phyloP scores from a whole-genome alignment of 495 filamentous ascomycete species.

The Aspergillus baeticus region DNA sequence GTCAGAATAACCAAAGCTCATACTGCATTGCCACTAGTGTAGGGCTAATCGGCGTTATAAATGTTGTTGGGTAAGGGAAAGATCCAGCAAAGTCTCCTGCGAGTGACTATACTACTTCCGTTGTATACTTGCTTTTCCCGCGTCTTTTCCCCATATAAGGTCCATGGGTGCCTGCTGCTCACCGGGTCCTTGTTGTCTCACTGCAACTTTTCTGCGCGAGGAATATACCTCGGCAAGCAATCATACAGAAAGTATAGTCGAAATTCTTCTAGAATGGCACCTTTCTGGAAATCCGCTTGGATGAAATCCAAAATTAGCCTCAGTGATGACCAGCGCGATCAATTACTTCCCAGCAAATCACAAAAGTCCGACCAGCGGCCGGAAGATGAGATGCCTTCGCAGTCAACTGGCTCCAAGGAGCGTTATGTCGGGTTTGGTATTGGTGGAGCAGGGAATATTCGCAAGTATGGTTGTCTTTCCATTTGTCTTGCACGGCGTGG shows the following conservation, averaged over 20 bases:
- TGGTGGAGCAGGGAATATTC: constrained; percentile 40
- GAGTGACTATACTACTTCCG: not conserved
- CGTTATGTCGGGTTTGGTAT: constrained; percentile 39
- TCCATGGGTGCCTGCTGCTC: not conserved
- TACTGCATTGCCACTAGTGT: not conserved
- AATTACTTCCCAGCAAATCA: not conserved
- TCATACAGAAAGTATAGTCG: too few species aligned
- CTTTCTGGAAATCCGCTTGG: constrained; percentile 11
- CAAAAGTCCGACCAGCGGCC: not conserved
- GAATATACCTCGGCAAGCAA: too few species aligned
- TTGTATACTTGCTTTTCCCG: constrained; percentile 9
- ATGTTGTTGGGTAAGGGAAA: constrained; percentile 13
- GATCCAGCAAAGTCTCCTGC: not conserved
- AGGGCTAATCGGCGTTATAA: constrained; percentile 1
- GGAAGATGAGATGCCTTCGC: not conserved
- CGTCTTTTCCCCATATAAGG: constrained; percentile 5
- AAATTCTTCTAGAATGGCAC: constrained; percentile 2
- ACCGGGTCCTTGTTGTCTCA: too few species aligned
- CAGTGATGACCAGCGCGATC: constrained; percentile 4
- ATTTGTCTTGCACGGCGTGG: not conserved
- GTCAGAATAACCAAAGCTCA: not conserved
- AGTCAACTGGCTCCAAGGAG: constrained; percentile 14
- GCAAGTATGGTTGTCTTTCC: constrained; percentile 24
- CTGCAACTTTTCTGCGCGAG: too few species aligned
- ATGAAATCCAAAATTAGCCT: constrained; percentile 3